Conservation (phyloP, 2,329 filamentous ascomycete genomes). For the Meredithiella fracta region DNA sequence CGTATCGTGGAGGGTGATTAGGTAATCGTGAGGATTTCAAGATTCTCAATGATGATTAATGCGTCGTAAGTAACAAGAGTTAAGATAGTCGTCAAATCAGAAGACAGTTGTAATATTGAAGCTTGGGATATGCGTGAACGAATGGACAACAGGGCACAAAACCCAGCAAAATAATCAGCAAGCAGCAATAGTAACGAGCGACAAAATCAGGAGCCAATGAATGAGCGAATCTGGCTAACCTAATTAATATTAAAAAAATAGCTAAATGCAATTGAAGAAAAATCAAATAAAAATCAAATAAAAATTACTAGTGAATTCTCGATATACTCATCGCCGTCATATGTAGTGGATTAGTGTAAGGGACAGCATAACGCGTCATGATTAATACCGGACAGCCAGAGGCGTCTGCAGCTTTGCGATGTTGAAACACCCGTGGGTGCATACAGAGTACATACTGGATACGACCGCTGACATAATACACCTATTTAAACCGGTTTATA, state of each 20-base stretch:
- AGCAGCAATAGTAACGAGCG: not conserved
- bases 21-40: not conserved
- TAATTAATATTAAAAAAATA: conserved; percentile 4
- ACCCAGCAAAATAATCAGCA: not conserved
- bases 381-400: no score
- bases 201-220: not conserved
- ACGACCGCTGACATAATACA: conserved; percentile 1
- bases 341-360: no score
- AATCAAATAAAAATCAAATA: not conserved
- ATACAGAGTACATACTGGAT: not conserved
- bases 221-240: not conserved
- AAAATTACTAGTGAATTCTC: no score
- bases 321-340: no score
- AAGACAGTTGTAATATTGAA: not conserved
- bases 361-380: no score
- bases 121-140: not conserved
- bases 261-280: not conserved
- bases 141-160: not conserved
- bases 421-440: no score
- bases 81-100: not conserved
- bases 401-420: not conserved
- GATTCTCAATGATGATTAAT: no score
- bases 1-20: no score
- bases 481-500: not conserved
- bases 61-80: no score